A percentile compares a stretch with the other conserved stretches of the same genome.
Conservation (phyloP, 306 rosid genomes). For the Mimosa bimucronata region DNA sequence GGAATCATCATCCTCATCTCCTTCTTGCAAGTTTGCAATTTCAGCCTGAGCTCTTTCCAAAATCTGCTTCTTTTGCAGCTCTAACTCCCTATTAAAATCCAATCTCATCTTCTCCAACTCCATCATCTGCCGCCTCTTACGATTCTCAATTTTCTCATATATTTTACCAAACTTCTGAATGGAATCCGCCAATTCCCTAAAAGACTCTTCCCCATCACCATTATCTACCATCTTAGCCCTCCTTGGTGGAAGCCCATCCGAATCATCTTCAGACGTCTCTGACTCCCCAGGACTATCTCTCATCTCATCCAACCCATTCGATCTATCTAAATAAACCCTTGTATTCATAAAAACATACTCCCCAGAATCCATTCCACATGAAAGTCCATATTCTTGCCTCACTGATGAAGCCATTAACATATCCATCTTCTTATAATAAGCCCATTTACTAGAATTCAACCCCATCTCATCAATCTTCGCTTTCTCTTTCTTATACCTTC, state of each 20-base stretch:
- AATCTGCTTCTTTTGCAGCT: conserved; percentile 82
- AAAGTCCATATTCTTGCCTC: conserved; percentile 69
- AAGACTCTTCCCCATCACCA: conserved; percentile 43
- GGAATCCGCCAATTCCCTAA: conserved; percentile 66
- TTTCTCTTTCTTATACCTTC: conserved; percentile 82
- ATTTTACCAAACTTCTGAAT: conserved; percentile 77
- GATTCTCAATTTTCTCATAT: conserved; percentile 80
- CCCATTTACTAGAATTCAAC: conserved; percentile 60
- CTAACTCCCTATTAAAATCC: conserved; percentile 71
- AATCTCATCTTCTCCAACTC: conserved; percentile 82
- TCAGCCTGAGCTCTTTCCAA: conserved; percentile 74
- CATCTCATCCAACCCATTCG: conserved; percentile 89
- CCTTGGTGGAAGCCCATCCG: conserved; percentile 29
- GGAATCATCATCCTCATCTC: conserved; percentile 50
- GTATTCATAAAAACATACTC: conserved; percentile 86
- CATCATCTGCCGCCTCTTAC: conserved; percentile 89
- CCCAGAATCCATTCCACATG: conserved; percentile 88
- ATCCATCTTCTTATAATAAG: conserved; percentile 76
- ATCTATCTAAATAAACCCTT: conserved; percentile 70
- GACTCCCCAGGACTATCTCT: conserved; percentile 89
- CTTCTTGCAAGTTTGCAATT: conserved; percentile 69
- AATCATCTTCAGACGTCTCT: conserved; percentile 58
- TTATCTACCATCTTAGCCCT: conserved; percentile 23
- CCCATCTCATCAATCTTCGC: conserved; percentile 59
- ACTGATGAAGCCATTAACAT: conserved; percentile 70